These are phyloP conservation scores for Parietaria judaica DNA, from an alignment of 306 rosid genomes.

Conservation along the genomic window DNA sequence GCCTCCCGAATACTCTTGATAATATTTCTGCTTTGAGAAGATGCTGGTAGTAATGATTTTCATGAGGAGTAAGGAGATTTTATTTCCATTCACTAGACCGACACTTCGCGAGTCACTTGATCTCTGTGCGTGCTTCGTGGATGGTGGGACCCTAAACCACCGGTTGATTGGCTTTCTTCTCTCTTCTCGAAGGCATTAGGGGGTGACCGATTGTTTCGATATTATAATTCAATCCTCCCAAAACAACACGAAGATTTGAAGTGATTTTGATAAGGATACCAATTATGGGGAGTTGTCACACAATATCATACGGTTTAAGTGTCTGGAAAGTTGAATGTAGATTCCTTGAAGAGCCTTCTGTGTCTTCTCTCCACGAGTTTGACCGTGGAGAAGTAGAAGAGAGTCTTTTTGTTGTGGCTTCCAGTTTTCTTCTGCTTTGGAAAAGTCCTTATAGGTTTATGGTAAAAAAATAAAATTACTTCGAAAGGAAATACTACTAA, in stretches of 20 bases:
- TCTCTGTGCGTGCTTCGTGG: slow-evolving; percentile 23
- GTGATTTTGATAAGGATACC: slow-evolving; percentile 9
- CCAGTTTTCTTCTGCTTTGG: neutral
- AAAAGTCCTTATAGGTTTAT: neutral
- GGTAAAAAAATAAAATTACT: neutral
- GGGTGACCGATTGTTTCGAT: slow-evolving; percentile 15
- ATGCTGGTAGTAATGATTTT: neutral
- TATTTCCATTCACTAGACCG: slow-evolving; percentile 15
- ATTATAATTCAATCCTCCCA: neutral
- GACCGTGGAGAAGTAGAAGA: slow-evolving; percentile 11
- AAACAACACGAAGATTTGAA: slow-evolving; percentile 13
- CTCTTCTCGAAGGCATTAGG: neutral
- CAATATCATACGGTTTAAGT: neutral
- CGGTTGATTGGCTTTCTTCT: slow-evolving; percentile 15
- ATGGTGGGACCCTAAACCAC: slow-evolving; percentile 8
- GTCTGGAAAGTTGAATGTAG: slow-evolving; percentile 12
- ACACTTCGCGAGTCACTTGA: slow-evolving; percentile 18
- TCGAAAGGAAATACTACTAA: slow-evolving; percentile 17
- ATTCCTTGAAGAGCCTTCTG: slow-evolving; percentile 9
- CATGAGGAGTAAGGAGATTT: slow-evolving; percentile 12
- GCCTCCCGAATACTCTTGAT: slow-evolving; percentile 12
- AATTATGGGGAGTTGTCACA: neutral
- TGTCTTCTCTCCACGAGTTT: slow-evolving; percentile 18
- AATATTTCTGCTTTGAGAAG: slow-evolving; percentile 22
- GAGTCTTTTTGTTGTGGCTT: slow-evolving; percentile 2